A percentile compares a stretch with the other conserved stretches of the same genome.
These are phyloP conservation scores for Straminergon stramineum DNA, from an alignment of 225 moss, liverwort and hornwort species.

Conservation along the genomic window DNA sequence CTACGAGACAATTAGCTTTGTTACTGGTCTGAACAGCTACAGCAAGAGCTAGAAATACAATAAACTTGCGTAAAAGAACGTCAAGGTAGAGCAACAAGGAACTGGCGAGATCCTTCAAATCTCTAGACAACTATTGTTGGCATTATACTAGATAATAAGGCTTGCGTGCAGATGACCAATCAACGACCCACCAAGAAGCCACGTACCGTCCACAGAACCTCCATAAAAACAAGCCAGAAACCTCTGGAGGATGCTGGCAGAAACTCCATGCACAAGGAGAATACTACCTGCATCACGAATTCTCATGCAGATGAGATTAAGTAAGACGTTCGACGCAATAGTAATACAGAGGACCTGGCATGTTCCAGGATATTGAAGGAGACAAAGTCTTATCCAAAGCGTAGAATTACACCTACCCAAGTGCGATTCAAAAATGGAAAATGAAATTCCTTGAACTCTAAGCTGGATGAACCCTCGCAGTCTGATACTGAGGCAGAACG, in stretches of 20 bases:
- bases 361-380: neutral
- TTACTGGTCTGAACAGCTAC: neutral
- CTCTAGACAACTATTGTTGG: neutral
- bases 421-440: neutral
- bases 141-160: neutral
- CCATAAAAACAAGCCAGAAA: constrained; percentile 97
- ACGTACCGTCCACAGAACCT: constrained; percentile 91
- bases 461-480: neutral
- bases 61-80: neutral
- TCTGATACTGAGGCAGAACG: neutral
- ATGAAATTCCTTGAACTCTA: neutral
- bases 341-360: neutral
- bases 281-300: constrained; percentile 56
- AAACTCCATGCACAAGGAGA: constrained; percentile 92
- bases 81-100: neutral
- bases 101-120: neutral
- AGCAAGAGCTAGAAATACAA: neutral
- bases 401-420: neutral
- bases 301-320: neutral
- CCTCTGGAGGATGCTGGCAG: constrained; percentile 78
- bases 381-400: neutral
- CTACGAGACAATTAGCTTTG: neutral
- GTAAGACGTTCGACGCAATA: neutral
- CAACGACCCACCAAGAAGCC: neutral
- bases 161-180: neutral